Base-by-base conservation (phyloP, 2,329 filamentous ascomycete species). In the Biscogniauxia sp. region DNA sequence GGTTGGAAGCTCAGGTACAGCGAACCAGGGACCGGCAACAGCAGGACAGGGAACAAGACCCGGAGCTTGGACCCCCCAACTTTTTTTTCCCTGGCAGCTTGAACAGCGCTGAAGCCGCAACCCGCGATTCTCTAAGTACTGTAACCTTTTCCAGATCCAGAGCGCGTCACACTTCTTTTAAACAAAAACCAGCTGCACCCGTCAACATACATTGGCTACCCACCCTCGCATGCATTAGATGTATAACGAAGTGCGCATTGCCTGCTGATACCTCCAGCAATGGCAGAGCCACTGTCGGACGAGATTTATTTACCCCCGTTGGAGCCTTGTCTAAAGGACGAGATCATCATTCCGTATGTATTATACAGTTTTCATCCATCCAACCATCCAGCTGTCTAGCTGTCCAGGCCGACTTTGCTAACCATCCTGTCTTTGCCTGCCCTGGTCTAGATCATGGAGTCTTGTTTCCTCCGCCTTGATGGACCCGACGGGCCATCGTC, bases 251-350 rank as follows among this genome's bases (percentile, higher is more conserved):
- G 67, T 68, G 68, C 65, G 67, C 68, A 66, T 72, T 70, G 73
- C 70, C 71, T 76, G 77, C 78, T 81, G 78, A 83, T 78, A 77
- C 77, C 78, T 75, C 79, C 75, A 80, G 81, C 78, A 80, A 93
- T 92, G 89, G 89, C 87, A 69, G 72, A 73, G 80, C 83, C 88
- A 77, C 79, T 85, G 73, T 83, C 85, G 72, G 88, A 90, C 78
- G 80, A 81, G 73, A 82, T 84, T 75, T 95, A 93, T 79, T 90
- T 96, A 72, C 92, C 93, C 73, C 87, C 92, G 73, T 83, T 97
- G 77, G 90, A 92, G 77, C 88, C 90, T 74, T 96, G 92, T 79
- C 84, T 98, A 72, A 88, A 86, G 70, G 91, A 92, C 78, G 88
- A 94, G 75, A 85, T 85, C 71, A 84, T 89, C 73, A 82, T 97